Evolutionary conservation across 2,329 filamentous ascomycete genomes (phyloP), one percentile per base, ranked within the genome.

Genomic region (Peltaster fructicola): DNA sequence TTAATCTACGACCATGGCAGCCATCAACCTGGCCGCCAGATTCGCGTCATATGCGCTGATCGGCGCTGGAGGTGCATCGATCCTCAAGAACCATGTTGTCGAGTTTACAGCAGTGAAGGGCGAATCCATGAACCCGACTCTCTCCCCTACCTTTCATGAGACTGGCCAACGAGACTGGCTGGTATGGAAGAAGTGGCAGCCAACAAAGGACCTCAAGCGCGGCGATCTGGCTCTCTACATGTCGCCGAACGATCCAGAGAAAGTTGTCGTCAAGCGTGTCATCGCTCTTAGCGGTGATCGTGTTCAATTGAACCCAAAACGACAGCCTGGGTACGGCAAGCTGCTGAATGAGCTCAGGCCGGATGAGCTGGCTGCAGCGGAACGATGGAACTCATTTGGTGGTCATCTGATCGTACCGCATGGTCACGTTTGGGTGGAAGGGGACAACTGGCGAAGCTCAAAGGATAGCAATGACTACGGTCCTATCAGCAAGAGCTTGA

Each of bases 371-470:
- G 34, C 41, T n/a, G 38, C 33, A 13, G 36, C 38, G 24, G 30
- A 23, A 29, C n/a, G n/a, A n/a, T n/a, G n/a, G n/a, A n/a, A n/a
- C n/a, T n/a, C n/a, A n/a, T n/a, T n/a, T n/a, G n/a, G n/a, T n/a
- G n/a, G n/a, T n/a, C n/a, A n/a, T n/a, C n/a, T n/a, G 22, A 62
- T 64, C 33, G 67, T 98, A 12, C 85, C 84, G 4, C 63, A 63
- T 33, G 81, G 81, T 10, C 84, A 95, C 55, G 63, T 95, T 14
- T 98, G 88, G 88, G 70, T 98, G 1, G 85, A 95, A 48, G 88
- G 88, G 2, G 88, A 98, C 46, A 81, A 76, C 40, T 65, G 68
- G 39, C 62, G 65, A 24, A 66, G 67, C 40, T 80, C 69, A 27
- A 50, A 73, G 31, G 88, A 98, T 54, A 92, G 82, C 51, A 91